Base-by-base conservation (phyloP, 495 filamentous ascomycete genomes). In the Penicillium subrubescens region DNA sequence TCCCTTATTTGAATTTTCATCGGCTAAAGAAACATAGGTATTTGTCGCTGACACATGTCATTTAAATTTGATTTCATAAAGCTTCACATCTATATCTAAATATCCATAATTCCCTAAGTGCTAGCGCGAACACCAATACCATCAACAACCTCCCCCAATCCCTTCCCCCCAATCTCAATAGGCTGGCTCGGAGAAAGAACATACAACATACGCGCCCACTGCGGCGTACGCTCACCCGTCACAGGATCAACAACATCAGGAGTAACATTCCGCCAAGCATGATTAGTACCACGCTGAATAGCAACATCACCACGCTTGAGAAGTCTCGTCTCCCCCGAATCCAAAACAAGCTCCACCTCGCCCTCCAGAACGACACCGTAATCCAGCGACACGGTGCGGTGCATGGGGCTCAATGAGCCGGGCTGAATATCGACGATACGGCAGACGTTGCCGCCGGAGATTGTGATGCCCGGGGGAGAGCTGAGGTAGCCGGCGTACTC, bases 331-430 rank as follows among this genome's bases (percentile, higher is more conserved):
- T 82, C 76, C 6, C 80, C 82, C 0, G 84, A 83, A 73, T 92
- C 89, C 50, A 79, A 87, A 83, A 90, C 86, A 71, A 92, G 90
- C 73, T 94, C 90, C 51, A 93, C 68, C 67, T 84, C 76, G 0
- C 91, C 90, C 70, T 92, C 90, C 8, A 94, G 61, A 31, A 93
- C 84, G 62, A 92, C 83, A 5, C 89, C 90, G 61, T 90, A 93
- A 66, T 93, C 91, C 2, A 93, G 68, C 1, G 81, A 86, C 63
- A 88, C 82, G 1, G 92, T 92, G 2, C 90, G 82, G 69, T 94
- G 92, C 89, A 94, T 81, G 1, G 77, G 65, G 83, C 57, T 90
- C 82, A 73, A 84, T 76, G 67, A 81, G 79, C 46, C 86, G 80
- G 79, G 92, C 75, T 34, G 89, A 77, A 82, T 90, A 84, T 74